These are phyloP conservation scores for Phanerochaete sordida DNA, from an alignment of 768 basidiomycete species.

Conservation along the genomic window DNA sequence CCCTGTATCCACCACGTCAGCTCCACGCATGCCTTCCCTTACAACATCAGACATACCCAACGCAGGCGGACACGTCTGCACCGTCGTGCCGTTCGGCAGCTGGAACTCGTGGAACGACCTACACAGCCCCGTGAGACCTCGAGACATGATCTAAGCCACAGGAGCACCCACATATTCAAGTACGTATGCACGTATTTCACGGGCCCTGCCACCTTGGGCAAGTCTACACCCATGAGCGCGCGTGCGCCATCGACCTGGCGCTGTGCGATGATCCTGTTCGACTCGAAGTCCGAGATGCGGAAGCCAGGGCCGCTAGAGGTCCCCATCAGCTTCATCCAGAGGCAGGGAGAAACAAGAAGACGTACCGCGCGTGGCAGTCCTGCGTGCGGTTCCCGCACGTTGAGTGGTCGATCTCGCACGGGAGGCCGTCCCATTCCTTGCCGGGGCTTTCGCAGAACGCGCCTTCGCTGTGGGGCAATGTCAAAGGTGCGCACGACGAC, in stretches of 20 bases:
- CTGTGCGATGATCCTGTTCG: conserved; percentile 69
- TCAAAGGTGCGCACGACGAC: neutral
- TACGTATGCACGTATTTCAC: conserved; percentile 72
- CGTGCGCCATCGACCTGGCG: conserved; percentile 68
- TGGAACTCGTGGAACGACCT: conserved; percentile 65
- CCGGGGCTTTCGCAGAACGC: conserved; percentile 80
- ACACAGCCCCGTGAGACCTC: neutral
- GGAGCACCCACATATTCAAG: conserved; percentile 52
- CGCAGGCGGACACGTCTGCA: conserved; percentile 75
- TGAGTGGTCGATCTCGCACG: conserved; percentile 68
- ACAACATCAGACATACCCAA: conserved; percentile 45
- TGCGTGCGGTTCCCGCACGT: conserved; percentile 70
- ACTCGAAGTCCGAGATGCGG: conserved; percentile 70
- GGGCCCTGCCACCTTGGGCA: conserved; percentile 49
- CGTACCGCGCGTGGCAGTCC: conserved; percentile 70
- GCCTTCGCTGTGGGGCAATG: conserved; percentile 42
- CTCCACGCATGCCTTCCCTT: too few relatives aligned
- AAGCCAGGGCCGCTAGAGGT: conserved; percentile 67
- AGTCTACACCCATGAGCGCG: conserved; percentile 48
- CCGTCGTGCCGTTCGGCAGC: conserved; percentile 62
- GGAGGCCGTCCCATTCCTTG: conserved; percentile 57
- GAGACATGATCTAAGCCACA: neutral
- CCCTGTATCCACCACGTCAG: too few relatives aligned
- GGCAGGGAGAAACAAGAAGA: conserved; percentile 3
- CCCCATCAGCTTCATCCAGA: neutral